Evolutionary conservation across 1,284 basidiomycete species (phyloP), one percentile per base, ranked within the genome.

Genomic region (Pseudozyma tsukubaensis): DNA sequence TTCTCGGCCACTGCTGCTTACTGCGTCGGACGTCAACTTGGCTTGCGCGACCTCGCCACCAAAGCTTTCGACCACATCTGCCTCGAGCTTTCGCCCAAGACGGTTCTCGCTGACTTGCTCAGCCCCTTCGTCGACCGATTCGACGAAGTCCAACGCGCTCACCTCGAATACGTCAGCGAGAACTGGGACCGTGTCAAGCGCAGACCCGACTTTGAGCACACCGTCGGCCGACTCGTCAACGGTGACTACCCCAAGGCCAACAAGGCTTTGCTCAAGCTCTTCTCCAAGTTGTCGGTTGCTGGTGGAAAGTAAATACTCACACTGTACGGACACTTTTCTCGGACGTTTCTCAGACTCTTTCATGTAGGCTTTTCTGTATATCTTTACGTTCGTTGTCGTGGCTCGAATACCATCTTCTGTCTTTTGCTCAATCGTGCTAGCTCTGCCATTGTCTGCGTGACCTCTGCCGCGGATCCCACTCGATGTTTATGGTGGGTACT

Each of bases 101-200:
- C 70, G 5, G 76, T 78, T 37, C 59, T 78, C 7, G 70, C 64
- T 3, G 76, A 78, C 39, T 36, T 78, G 50, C 65, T 78, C 14
- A 73, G 70, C 36, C 73, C 76, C 21, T 78, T 78, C n/a, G 76
- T 75, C 45, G 76, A 78, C 63, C 66, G 73, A 45, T 78, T 76
- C 56, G 58, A 60, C 56, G 76, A 78, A 50, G 64, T 78, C 24
- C 76, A 76, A 54, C 66, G 64, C n/a, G 76, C 74, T 3, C 76
- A 78, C 37, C 73, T 78, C 43, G 76, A 76, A 37, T 78, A 68
- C 51, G 65, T 78, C 34, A 54, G 67, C 9, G 51, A 64, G 39
- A 68, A 78, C 70, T 78, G 76, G 76, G 73, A 76, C 48, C 54
- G 67, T 11, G 76, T 76, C 60, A 78, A 76, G 70, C 65, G 66